Evolutionary conservation across 2,329 filamentous ascomycete genomes (phyloP).

Genomic region (Coniosporium tulheliwenetii): DNA sequence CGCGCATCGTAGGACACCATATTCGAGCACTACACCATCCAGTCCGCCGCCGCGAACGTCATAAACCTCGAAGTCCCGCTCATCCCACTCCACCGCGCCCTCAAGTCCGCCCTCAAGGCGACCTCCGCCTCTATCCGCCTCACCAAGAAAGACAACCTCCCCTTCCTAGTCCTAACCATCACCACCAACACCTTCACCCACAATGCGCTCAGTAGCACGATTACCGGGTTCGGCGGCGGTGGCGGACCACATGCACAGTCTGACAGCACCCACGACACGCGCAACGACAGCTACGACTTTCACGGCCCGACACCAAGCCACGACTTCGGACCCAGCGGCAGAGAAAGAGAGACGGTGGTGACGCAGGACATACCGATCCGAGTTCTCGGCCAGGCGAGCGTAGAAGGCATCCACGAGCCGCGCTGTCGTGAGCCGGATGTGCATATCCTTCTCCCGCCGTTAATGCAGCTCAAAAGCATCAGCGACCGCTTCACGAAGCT

Average conservation of each 20-base stretch:
- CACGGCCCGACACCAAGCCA: conserved; percentile 9
- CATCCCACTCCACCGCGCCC: conserved; percentile 73
- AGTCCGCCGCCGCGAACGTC: conserved; percentile 64
- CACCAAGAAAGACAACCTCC: conserved; percentile 81
- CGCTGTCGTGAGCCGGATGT: conserved; percentile 83
- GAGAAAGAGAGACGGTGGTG: conserved; percentile 78
- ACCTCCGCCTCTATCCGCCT: conserved; percentile 72
- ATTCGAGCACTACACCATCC: conserved; percentile 71
- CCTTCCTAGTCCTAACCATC: conserved; percentile 80
- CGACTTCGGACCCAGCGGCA: conserved; percentile 33
- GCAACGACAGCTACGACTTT: conserved; percentile 4
- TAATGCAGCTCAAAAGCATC: conserved; percentile 82
- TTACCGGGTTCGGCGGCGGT: conserved; percentile 3
- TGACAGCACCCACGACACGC: neutral
- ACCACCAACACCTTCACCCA: conserved; percentile 41
- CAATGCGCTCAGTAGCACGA: conserved; percentile 19
- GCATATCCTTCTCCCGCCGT: conserved; percentile 75
- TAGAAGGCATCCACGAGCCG: conserved; percentile 91
- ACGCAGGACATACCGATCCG: conserved; percentile 94
- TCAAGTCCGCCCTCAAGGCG: conserved; percentile 73
- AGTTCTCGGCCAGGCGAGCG: conserved; percentile 65
- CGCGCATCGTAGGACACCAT: conserved; percentile 59
- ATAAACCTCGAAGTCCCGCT: conserved; percentile 95
- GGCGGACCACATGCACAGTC: too few species aligned
- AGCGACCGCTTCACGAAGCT: conserved; percentile 91